Evolutionary conservation across 257 asterid genomes (phyloP), one percentile per base, ranked within the genome.

Genomic region (Nicotiana sylvestris): DNA sequence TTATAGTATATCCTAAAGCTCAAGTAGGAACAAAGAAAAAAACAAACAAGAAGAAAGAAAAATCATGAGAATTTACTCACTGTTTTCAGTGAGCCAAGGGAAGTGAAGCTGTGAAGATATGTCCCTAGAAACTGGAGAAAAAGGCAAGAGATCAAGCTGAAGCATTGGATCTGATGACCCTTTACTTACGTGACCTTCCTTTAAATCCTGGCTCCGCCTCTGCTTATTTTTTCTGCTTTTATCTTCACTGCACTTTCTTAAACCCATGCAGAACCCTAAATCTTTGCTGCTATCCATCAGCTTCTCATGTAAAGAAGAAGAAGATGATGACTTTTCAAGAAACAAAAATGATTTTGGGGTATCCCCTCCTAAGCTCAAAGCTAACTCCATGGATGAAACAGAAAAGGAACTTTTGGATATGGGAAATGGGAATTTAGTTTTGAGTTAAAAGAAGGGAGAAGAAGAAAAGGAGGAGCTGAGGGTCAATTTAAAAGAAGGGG

Each of bases 121-220:
- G 15, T 60, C 81, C 66, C 83, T 76, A 4, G 84, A 90, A 76
- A 90, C 93, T 30, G 93, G 94, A 30, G 92, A 85, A 72, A 87
- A 92, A 2, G 98, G 97, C n/a, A 94, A 86, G 2, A 94, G 96
- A 82, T 94, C 93, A 27, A 93, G 97, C 92, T 94, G 97, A 76
- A 94, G 85, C 84, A 95, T 93, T 62, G 90, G 94, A 89, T 90
- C 96, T 82, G 92, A 69, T 6, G 92, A 86, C 15, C 80, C 86
- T 53, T 78, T 79, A 29, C 77, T 86, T 21, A 84, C 85, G 33
- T 80, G 53, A 7, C 8, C 62, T 39, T 43, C 49, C 49, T 39
- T 39, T 39, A 39, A 39, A 39, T 39, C 49, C 2, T 43, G 49
- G 11, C 49, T 43, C 77, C 81, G 29, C 81, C 56, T 33, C 17